Percentiles rank a stretch among this genome's conserved stretches.
phyloP scores from a whole-genome alignment of 2,329 filamentous ascomycete species.

The Penicillium sp. region DNA sequence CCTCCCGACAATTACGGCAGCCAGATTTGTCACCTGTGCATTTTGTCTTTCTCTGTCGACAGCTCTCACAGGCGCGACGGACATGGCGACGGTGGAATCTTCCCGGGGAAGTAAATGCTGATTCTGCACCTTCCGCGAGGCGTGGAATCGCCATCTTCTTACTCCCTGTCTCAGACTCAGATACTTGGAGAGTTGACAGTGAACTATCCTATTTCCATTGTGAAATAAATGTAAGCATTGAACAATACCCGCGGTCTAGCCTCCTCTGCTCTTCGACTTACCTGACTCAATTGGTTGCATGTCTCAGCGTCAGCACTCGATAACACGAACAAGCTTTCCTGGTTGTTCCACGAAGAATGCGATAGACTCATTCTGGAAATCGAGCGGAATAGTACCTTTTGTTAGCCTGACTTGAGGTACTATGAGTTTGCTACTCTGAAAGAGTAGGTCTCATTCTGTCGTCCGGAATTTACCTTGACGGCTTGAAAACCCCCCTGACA shows the following conservation, averaged over 20 bases:
- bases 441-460: not conserved
- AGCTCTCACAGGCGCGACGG: conserved; percentile 41
- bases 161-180: conserved; percentile 19
- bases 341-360: conserved; percentile 27
- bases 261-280: conserved; percentile 10
- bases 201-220: conserved; percentile 20
- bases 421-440: not conserved
- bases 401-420: not conserved
- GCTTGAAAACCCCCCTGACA: not conserved
- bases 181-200: conserved; percentile 16
- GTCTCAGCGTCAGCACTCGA: conserved; percentile 28
- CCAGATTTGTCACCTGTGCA: conserved; percentile 42
- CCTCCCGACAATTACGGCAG: conserved; percentile 41
- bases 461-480: not conserved
- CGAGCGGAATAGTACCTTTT: not conserved
- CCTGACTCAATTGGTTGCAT: conserved; percentile 25
- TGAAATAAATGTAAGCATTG: conserved; percentile 10
- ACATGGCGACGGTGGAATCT: conserved; percentile 35
- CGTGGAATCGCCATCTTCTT: conserved; percentile 36
- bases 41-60: conserved; percentile 42
- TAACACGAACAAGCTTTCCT: conserved; percentile 27
- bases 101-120: conserved; percentile 28
- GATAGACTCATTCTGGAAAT: conserved; percentile 24
- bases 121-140: conserved; percentile 29
- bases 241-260: not conserved